Percentiles rank a stretch among this genome's conserved stretches.
These are phyloP conservation scores for Zygosaccharomyces rouxii DNA, from an alignment of 805 yeast species.

Conservation along the genomic window DNA sequence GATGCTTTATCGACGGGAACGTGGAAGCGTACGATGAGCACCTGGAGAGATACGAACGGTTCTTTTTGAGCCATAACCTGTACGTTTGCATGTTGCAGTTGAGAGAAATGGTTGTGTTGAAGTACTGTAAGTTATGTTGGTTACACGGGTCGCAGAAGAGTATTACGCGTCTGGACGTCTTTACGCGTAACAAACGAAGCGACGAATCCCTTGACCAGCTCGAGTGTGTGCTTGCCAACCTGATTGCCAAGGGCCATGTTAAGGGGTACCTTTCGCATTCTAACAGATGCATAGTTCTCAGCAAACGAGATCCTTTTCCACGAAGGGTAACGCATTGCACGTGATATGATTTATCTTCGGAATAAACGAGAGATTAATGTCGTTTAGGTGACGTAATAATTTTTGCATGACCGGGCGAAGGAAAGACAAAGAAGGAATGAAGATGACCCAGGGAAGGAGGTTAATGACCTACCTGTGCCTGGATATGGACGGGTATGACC, in stretches of 20 bases:
- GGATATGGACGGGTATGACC: not conserved
- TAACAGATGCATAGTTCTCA: constrained; percentile 66
- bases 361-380: not conserved
- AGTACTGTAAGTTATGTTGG: constrained; percentile 42
- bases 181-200: constrained; percentile 58
- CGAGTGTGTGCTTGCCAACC: constrained; percentile 65
- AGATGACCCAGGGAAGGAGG: not conserved
- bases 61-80: constrained; percentile 54
- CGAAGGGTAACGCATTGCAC: constrained; percentile 19
- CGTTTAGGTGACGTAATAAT: constrained; percentile 2
- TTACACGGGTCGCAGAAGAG: constrained; percentile 8
- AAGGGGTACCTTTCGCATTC: constrained; percentile 83
- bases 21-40: constrained; percentile 45
- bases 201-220: constrained; percentile 44
- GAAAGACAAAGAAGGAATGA: not conserved
- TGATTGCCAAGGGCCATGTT: constrained; percentile 55
- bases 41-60: constrained; percentile 42
- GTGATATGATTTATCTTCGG: not conserved
- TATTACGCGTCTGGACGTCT: constrained; percentile 12
- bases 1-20: constrained; percentile 52
- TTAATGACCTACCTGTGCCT: constrained; percentile 1
- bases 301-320: constrained; percentile 74
- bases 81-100: constrained; percentile 56
- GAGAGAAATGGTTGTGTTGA: constrained; percentile 46
- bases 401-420: not conserved